Evolutionary conservation across 2,329 filamentous ascomycete genomes (phyloP).

Genomic region (Penicillium sp.): DNA sequence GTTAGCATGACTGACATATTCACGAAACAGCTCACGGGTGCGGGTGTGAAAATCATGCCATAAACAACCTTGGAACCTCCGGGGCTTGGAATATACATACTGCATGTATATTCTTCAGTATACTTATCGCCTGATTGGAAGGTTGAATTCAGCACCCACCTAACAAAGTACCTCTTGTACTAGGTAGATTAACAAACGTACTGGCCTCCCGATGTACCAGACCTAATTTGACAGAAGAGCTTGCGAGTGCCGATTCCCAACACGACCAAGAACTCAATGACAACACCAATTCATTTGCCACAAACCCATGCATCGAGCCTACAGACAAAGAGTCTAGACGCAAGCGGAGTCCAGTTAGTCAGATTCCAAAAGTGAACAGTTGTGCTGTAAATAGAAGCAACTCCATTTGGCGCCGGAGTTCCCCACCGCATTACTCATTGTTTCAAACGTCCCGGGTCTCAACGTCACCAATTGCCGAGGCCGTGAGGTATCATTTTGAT

Average conservation of each 20-base stretch:
- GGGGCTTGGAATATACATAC: too few species aligned
- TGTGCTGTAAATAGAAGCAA: constrained; percentile 6
- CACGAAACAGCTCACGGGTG: too few species aligned
- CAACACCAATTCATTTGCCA: not conserved
- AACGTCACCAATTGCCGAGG: constrained; percentile 4
- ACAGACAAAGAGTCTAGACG: constrained; percentile 1
- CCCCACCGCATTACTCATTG: constrained; percentile 9
- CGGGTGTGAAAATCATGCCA: too few species aligned
- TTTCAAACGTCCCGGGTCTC: not conserved
- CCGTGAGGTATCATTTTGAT: not conserved
- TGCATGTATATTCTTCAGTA: too few species aligned
- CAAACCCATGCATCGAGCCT: not conserved
- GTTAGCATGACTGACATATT: too few species aligned
- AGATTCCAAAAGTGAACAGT: not conserved
- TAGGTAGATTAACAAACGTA: too few species aligned
- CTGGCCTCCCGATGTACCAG: too few species aligned
- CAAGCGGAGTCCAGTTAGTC: constrained; percentile 3
- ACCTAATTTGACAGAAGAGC: not conserved
- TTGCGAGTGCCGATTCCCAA: constrained; percentile 9
- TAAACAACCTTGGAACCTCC: too few species aligned
- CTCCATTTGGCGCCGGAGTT: not conserved
- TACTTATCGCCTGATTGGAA: too few species aligned
- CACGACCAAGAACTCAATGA: not conserved
- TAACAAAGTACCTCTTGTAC: too few species aligned
- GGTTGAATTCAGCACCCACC: too few species aligned